Conservation (phyloP, 2,329 filamentous ascomycete species). For the Microdochium bolleyi region DNA sequence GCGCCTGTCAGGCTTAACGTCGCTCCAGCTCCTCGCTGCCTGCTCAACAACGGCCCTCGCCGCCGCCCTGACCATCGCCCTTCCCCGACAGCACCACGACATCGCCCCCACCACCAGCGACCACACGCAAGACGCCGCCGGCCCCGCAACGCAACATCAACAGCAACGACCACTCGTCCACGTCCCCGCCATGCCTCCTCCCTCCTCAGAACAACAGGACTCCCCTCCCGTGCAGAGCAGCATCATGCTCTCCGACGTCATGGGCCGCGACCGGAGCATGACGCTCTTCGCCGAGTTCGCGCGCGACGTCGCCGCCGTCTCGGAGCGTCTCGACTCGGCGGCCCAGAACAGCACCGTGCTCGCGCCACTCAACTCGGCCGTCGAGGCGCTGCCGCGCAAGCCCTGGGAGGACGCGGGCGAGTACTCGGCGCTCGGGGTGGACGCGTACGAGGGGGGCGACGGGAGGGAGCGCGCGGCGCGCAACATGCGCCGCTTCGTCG, state of each 20-base stretch:
- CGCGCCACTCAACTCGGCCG: slow-evolving; percentile 75
- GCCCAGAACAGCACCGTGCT: slow-evolving; percentile 72
- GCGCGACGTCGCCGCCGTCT: slow-evolving; percentile 64
- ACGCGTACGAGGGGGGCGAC: slow-evolving; percentile 67
- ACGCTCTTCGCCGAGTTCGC: slow-evolving; percentile 80
- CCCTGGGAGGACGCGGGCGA: slow-evolving; percentile 77
- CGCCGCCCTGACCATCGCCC: slow-evolving; percentile 2
- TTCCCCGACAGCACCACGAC: not conserved
- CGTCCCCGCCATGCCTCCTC: too few species aligned
- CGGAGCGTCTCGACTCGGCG: slow-evolving; percentile 59
- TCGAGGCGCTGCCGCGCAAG: slow-evolving; percentile 72
- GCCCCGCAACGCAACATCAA: not conserved
- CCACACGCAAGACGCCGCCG: too few species aligned
- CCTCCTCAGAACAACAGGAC: too few species aligned
- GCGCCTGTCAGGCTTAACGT: slow-evolving; percentile 3
- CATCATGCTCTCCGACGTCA: slow-evolving; percentile 75
- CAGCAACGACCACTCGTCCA: not conserved
- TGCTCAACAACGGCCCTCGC: too few species aligned
- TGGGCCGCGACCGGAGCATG: slow-evolving; percentile 69
- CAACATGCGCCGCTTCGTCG: slow-evolving; percentile 76
- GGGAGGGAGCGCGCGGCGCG: slow-evolving; percentile 68
- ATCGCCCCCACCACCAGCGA: not conserved
- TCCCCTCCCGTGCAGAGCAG: slow-evolving; percentile 28
- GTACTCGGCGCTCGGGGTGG: slow-evolving; percentile 56
- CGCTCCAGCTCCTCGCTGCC: slow-evolving; percentile 1